A percentile compares a stretch with the other conserved stretches of the same genome.
Evolutionary conservation across 305 asterid genomes (phyloP).

Genomic region (Solanum hybrid): DNA sequence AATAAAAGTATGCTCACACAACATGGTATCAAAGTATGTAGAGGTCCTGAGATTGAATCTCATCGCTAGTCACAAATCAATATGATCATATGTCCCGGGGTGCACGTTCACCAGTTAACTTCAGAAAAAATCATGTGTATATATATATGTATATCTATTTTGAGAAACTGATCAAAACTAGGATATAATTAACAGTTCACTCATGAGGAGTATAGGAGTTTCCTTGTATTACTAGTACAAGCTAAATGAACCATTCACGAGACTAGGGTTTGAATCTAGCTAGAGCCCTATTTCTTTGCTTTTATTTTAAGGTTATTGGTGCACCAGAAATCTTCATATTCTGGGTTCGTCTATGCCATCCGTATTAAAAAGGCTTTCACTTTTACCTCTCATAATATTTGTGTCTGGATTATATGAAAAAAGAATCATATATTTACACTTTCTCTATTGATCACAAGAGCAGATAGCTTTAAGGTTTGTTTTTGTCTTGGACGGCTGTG

Average conservation of each 20-base stretch:
- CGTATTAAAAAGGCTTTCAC: too few species aligned
- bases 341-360: too few species aligned
- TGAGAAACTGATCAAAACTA: too few species aligned
- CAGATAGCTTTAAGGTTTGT: not conserved
- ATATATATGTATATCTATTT: too few species aligned
- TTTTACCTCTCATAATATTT: not conserved
- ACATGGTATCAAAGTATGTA: not conserved
- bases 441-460: constrained; percentile 10
- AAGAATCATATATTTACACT: not conserved
- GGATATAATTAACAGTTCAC: too few species aligned
- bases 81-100: not conserved
- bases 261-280: not conserved
- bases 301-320: too few species aligned
- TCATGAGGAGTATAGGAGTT: not conserved
- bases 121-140: not conserved
- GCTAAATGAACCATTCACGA: not conserved
- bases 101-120: not conserved
- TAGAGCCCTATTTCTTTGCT: too few species aligned
- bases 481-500: constrained; percentile 27
- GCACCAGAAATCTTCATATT: not conserved
- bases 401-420: not conserved
- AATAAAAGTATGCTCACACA: too few species aligned
- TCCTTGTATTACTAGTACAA: too few species aligned
- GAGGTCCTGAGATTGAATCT: not conserved
- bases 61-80: not conserved